Percentiles rank a stretch among this genome's conserved stretches.
Evolutionary conservation across 108 stramenopile genomes (phyloP).

Genomic region (Fragilariopsis cylindrus): DNA sequence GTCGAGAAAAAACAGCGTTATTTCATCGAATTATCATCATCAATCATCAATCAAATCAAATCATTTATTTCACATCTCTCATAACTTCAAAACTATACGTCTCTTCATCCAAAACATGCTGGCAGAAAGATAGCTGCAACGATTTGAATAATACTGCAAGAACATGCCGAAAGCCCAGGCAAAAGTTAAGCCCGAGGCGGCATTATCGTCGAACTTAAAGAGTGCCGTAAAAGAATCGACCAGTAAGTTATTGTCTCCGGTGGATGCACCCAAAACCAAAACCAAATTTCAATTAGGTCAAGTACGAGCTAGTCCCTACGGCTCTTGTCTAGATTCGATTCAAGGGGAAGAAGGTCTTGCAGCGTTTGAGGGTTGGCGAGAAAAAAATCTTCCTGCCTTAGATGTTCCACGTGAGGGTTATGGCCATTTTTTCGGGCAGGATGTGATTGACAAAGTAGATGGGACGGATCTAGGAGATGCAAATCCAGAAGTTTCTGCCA

Average conservation of each 20-base stretch:
- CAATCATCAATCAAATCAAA: too few species aligned
- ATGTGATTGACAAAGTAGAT: slow-evolving; percentile 51
- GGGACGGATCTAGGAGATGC: slow-evolving; percentile 24
- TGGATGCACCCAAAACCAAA: slow-evolving; percentile 27
- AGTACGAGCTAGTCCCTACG: slow-evolving; percentile 56
- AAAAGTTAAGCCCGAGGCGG: slow-evolving; percentile 9
- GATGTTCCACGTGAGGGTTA: slow-evolving; percentile 68
- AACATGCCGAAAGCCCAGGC: slow-evolving; percentile 3
- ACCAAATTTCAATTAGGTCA: slow-evolving; percentile 45
- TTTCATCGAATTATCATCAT: too few species aligned
- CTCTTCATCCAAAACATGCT: too few species aligned
- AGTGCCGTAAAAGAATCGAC: slow-evolving; percentile 3
- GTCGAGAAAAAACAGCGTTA: too few species aligned
- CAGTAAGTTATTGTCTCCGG: slow-evolving; percentile 15
- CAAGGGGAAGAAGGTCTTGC: slow-evolving; percentile 26
- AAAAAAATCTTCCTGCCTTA: slow-evolving; percentile 35
- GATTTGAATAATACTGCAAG: neutral
- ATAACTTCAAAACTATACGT: too few species aligned
- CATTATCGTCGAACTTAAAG: neutral
- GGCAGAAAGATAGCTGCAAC: too few species aligned
- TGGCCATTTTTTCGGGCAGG: slow-evolving; percentile 70
- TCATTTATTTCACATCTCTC: too few species aligned
- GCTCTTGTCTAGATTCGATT: slow-evolving; percentile 45
- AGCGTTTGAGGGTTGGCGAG: slow-evolving; percentile 47
- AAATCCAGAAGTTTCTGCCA: slow-evolving; percentile 17